Base-by-base conservation (phyloP, 192 early-diverging fungal species). In the Linnemannia schmuckeri region DNA sequence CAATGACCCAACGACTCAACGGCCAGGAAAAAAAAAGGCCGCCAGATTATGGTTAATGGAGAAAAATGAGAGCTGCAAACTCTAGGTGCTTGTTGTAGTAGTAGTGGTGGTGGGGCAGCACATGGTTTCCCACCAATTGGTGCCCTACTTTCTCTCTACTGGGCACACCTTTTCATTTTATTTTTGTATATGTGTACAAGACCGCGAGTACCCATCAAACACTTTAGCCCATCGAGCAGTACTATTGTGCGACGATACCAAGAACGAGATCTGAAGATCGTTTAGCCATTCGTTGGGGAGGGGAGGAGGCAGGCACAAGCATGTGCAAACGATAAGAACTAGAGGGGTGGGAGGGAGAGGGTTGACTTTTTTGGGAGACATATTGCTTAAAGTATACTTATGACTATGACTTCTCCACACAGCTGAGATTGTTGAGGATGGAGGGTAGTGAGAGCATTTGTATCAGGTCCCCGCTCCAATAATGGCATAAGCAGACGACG, bases 321-420 rank as follows among this genome's bases (percentile, higher is more conserved):
- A 66, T 66, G 61, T 66, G 61, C 30, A 66, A 66, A 33, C 61
- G 61, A 66, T 30, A 66, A 66, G n/a, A 66, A 33, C 52, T 5
- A 5, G 46, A 47, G 46, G 54, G 33, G 27, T 8, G 61, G 61
- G 61, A 30, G 30, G 61, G 61, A 66, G 27, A 33, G 61, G 30
- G 61, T 66, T 66, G 61, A 66, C 61, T 66, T 66, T 66, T 66
- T 66, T 66, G 61, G 61, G 61, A 66, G 61, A 66, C 61, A 66
- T 66, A 33, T 66, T 66, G 30, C 61, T 66, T 66, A 66, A 66
- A 66, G 61, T 66, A 30, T 66, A 66, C 27, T 35, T 12, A 7
- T 27, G 24, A 17, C 55, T 10, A 37, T 37, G 12, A 15, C 61
- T 66, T 66, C 61, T 66, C 61, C 61, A 66, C 61, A 66, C 61